Evolutionary conservation across 1,284 basidiomycete genomes (phyloP).

Genomic region (Sporisorium sorghi): DNA sequence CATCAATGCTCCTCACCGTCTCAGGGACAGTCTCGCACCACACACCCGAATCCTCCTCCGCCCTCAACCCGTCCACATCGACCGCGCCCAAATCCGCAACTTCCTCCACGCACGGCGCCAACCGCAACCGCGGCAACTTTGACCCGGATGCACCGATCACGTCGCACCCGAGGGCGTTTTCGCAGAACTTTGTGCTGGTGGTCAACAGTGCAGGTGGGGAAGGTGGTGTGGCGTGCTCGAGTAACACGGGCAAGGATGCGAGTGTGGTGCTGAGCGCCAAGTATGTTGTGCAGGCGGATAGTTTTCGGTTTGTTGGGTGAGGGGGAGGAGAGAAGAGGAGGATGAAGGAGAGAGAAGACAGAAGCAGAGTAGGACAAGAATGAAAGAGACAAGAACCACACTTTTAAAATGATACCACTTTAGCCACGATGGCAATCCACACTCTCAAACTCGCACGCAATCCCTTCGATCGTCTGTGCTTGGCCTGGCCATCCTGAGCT

Average conservation of each 20-base stretch:
- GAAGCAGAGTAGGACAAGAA: not conserved
- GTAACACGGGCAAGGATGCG: conserved; percentile 36
- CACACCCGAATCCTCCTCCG: conserved; percentile 60
- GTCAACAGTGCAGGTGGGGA: conserved; percentile 19
- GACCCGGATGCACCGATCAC: conserved; percentile 60
- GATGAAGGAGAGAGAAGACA: not conserved
- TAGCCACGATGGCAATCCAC: not conserved
- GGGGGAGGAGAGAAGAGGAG: not conserved
- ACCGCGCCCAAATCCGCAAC: conserved; percentile 59
- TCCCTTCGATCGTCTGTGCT: too few relatives aligned
- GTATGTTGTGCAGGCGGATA: conserved; percentile 64
- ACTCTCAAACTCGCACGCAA: too few relatives aligned
- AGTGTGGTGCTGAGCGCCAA: conserved; percentile 40
- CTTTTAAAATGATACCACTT: not conserved
- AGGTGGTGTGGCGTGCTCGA: conserved; percentile 28
- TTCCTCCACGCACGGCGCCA: conserved; percentile 40
- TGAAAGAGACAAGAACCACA: not conserved
- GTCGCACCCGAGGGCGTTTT: conserved; percentile 57
- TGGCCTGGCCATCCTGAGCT: too few relatives aligned
- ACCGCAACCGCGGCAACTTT: conserved; percentile 33
- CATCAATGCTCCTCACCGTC: conserved; percentile 59
- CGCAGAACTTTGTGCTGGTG: conserved; percentile 63
- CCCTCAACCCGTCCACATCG: conserved; percentile 26
- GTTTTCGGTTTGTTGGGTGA: conserved; percentile 63
- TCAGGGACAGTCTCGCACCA: conserved; percentile 65